These are phyloP conservation scores for Abortiporus biennis DNA, from an alignment of 1,284 basidiomycete genomes.

Conservation along the genomic window DNA sequence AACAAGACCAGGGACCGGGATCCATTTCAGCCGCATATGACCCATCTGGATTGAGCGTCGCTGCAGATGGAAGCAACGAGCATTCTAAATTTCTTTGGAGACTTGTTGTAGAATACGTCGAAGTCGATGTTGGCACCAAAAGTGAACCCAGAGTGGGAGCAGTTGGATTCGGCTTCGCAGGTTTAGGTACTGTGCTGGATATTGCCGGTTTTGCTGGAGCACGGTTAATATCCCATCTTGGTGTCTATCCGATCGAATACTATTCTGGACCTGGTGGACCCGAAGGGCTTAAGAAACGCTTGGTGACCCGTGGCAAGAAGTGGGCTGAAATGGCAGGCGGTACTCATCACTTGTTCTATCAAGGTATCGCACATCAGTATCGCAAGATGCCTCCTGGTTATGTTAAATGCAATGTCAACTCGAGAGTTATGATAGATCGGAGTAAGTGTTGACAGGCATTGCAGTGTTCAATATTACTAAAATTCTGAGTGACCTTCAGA, in stretches of 20 bases:
- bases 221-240: slow-evolving; percentile 40
- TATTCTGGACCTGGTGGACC: slow-evolving; percentile 34
- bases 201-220: slow-evolving; percentile 38
- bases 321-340: slow-evolving; percentile 44
- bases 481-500: slow-evolving; percentile 12
- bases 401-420: slow-evolving; percentile 40
- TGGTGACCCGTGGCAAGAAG: slow-evolving; percentile 44
- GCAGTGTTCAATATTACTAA: slow-evolving; percentile 1
- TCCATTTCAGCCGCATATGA: slow-evolving; percentile 18
- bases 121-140: slow-evolving; percentile 21
- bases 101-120: slow-evolving; percentile 24
- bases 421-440: slow-evolving; percentile 52
- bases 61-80: slow-evolving; percentile 12
- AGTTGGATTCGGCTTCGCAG: slow-evolving; percentile 28
- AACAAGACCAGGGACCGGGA: slow-evolving; percentile 14
- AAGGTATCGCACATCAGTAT: slow-evolving; percentile 28
- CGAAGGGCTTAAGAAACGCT: slow-evolving; percentile 30
- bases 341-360: slow-evolving; percentile 49
- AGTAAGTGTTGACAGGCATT: slow-evolving; percentile 26
- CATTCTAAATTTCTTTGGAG: slow-evolving; percentile 23
- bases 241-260: slow-evolving; percentile 47
- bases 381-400: slow-evolving; percentile 20
- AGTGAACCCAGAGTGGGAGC: slow-evolving; percentile 8
- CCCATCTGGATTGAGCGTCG: slow-evolving; percentile 18
- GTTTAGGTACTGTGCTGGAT: slow-evolving; percentile 34